These are phyloP conservation scores for Abortiporus biennis DNA, from an alignment of 1,284 basidiomycete genomes.

Conservation along the genomic window DNA sequence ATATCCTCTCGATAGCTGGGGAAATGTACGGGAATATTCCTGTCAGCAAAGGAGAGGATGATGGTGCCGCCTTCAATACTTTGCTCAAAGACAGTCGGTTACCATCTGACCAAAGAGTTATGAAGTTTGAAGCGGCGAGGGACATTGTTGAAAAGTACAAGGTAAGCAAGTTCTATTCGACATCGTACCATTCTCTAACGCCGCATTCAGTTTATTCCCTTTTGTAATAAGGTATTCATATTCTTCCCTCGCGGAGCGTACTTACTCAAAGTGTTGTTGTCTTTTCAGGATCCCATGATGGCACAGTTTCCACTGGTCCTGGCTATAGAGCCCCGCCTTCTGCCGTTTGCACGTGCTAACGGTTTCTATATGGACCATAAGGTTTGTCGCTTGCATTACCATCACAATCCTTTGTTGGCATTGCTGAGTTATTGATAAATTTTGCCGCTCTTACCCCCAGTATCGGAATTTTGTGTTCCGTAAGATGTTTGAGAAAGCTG, in stretches of 20 bases:
- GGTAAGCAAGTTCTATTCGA: slow-evolving; percentile 30
- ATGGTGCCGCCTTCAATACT: slow-evolving; percentile 54
- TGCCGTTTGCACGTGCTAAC: slow-evolving; percentile 63
- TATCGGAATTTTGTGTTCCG: slow-evolving; percentile 78
- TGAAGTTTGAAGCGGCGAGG: slow-evolving; percentile 55
- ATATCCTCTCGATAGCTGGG: slow-evolving; percentile 56
- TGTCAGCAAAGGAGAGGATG: slow-evolving; percentile 63
- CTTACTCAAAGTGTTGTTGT: slow-evolving; percentile 6
- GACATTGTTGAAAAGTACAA: slow-evolving; percentile 65
- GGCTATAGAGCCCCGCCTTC: slow-evolving; percentile 66
- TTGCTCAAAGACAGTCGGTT: slow-evolving; percentile 65
- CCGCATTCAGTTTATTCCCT: slow-evolving; percentile 62
- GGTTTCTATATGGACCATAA: slow-evolving; percentile 72
- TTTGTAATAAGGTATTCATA: slow-evolving; percentile 51
- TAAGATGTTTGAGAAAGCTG: slow-evolving; percentile 69
- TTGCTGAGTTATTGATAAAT: background rate
- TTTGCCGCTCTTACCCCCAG: slow-evolving; percentile 28
- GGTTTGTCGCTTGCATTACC: slow-evolving; percentile 27
- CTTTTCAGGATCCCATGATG: slow-evolving; percentile 63
- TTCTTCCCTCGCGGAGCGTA: too few species aligned
- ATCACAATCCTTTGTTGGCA: background rate
- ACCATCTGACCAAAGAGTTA: slow-evolving; percentile 44
- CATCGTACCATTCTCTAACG: background rate
- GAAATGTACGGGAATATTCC: slow-evolving; percentile 59
- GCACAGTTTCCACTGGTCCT: slow-evolving; percentile 67